A percentile compares a stretch with the other conserved stretches of the same genome.
phyloP scores from a whole-genome alignment of 805 yeast genomes.

The Metschnikowia cerradonensis region DNA sequence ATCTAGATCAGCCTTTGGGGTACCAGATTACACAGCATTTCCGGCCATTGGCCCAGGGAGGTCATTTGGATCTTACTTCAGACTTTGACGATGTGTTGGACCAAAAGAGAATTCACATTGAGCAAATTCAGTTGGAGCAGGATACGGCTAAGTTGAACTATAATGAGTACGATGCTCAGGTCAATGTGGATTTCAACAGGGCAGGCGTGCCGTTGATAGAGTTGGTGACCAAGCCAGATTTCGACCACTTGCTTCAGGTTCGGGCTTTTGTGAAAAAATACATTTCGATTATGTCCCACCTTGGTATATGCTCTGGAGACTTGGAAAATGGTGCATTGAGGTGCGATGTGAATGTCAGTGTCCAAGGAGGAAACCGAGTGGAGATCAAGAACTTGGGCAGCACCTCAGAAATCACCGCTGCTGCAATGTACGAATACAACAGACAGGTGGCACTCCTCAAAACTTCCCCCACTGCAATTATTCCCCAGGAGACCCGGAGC shows the following conservation, averaged over 20 bases:
- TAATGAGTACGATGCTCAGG: constrained; percentile 33
- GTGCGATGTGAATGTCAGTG: constrained; percentile 90
- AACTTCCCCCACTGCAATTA: constrained; percentile 18
- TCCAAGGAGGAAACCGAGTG: constrained; percentile 66
- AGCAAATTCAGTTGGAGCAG: constrained; percentile 88
- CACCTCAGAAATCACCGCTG: constrained; percentile 71
- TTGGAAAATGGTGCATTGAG: constrained; percentile 93
- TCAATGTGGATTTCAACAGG: constrained; percentile 73
- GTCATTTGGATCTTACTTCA: constrained; percentile 46
- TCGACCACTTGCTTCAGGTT: constrained; percentile 62
- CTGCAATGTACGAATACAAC: constrained; percentile 66
- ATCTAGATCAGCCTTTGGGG: constrained; percentile 94
- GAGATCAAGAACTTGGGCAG: constrained; percentile 90
- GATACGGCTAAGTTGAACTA: constrained; percentile 85
- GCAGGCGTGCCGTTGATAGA: constrained; percentile 85
- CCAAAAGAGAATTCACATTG: constrained; percentile 50
- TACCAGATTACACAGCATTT: constrained; percentile 92
- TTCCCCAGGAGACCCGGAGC: constrained; percentile 72
- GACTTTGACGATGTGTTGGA: constrained; percentile 51
- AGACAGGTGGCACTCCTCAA: constrained; percentile 59
- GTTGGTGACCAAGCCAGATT: constrained; percentile 87
- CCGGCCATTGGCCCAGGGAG: constrained; percentile 72
- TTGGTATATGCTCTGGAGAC: constrained; percentile 82
- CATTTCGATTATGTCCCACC: constrained; percentile 62
- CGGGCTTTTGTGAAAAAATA: constrained; percentile 76